A percentile compares a stretch with the other conserved stretches of the same genome.
phyloP scores from a whole-genome alignment of 305 asterid genomes.

The Salvia sclarea region DNA sequence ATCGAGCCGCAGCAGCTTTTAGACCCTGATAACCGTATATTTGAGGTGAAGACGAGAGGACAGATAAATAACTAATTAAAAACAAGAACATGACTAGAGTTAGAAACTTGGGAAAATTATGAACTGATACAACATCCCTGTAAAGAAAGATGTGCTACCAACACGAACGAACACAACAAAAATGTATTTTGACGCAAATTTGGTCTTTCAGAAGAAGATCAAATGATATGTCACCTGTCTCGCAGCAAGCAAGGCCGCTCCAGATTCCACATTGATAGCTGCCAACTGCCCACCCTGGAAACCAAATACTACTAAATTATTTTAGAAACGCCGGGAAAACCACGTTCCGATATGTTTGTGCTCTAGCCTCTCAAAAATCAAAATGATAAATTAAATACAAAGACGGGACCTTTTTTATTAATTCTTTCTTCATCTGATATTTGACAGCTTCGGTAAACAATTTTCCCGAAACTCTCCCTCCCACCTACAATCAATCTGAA shows the following conservation, averaged over 20 bases:
- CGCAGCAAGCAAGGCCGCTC: constrained; percentile 75
- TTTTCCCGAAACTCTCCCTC: constrained; percentile 74
- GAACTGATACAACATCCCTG: too few species aligned
- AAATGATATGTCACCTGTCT: constrained; percentile 56
- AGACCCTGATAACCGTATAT: constrained; percentile 71
- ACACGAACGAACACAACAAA: neutral
- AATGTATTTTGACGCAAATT: constrained; percentile 17
- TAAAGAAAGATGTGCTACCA: neutral
- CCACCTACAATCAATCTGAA: constrained; percentile 53
- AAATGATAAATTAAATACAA: constrained; percentile 23
- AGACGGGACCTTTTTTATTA: constrained; percentile 62
- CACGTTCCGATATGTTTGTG: constrained; percentile 18
- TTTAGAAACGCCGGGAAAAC: constrained; percentile 22
- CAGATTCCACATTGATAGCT: constrained; percentile 74
- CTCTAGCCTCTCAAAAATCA: constrained; percentile 20
- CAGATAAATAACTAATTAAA: too few species aligned
- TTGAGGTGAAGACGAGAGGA: constrained; percentile 2
- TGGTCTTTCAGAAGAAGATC: neutral
- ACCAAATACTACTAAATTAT: constrained; percentile 18
- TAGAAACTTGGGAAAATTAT: too few species aligned
- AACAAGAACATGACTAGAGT: neutral
- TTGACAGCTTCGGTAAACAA: constrained; percentile 77
- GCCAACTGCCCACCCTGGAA: constrained; percentile 83
- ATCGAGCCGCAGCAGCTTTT: constrained; percentile 75
- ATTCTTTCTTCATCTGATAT: constrained; percentile 67